Conservation (phyloP, 73 alveolate genomes). For the Effrenium voratum region DNA sequence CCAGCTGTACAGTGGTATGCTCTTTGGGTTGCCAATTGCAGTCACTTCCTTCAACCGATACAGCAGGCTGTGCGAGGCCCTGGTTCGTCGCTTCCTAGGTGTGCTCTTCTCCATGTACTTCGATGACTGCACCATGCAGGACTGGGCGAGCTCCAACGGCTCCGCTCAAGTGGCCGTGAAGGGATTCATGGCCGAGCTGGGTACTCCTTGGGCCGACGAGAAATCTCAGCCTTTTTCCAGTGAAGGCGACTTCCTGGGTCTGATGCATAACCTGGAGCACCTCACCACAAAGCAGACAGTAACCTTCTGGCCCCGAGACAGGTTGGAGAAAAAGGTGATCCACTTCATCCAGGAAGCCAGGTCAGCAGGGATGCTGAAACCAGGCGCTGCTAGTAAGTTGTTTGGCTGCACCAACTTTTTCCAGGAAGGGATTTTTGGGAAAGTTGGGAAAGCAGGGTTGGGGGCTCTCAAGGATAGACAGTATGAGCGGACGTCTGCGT, state of each 20-base stretch:
- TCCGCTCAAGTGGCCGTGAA: neutral
- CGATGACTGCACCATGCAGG: neutral
- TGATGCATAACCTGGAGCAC: neutral
- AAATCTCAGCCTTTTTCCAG: neutral
- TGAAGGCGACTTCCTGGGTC: conserved; percentile 14
- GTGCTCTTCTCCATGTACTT: neutral
- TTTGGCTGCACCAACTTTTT: conserved; percentile 12
- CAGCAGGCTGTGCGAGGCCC: neutral
- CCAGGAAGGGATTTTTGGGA: neutral
- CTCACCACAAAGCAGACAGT: neutral
- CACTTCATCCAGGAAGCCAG: conserved; percentile 2
- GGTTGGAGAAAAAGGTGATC: neutral
- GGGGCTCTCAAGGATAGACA: conserved; percentile 3
- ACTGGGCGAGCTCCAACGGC: neutral
- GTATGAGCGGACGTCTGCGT: neutral
- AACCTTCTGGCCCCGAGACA: conserved; percentile 3
- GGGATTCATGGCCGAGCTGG: neutral
- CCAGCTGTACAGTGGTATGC: neutral
- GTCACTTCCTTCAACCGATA: conserved; percentile 7
- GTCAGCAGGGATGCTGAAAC: neutral
- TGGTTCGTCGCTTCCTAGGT: neutral
- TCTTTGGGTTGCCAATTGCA: neutral
- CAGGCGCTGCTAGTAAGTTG: neutral
- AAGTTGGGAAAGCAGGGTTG: conserved; percentile 7
- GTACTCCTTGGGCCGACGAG: neutral